These are phyloP conservation scores for Aspergillus kassunensis DNA, from an alignment of 495 filamentous ascomycete genomes.

Conservation along the genomic window DNA sequence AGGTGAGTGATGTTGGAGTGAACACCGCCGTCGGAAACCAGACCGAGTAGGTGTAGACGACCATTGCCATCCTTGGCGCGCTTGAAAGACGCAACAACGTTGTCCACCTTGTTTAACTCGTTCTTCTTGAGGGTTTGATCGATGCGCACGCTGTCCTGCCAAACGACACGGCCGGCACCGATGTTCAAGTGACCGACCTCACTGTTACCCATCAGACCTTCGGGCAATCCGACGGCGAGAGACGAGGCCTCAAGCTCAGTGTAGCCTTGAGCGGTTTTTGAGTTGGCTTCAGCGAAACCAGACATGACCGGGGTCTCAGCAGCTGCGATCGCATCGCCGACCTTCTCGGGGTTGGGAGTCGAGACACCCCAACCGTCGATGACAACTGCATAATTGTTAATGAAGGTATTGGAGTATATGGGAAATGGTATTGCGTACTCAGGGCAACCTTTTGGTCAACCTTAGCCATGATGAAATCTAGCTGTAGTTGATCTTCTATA, in stretches of 20 bases:
- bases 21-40: slow-evolving; percentile 93
- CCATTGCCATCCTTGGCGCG: slow-evolving; percentile 85
- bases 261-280: slow-evolving; percentile 70
- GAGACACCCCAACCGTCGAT: slow-evolving; percentile 98
- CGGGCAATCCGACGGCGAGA: slow-evolving; percentile 88
- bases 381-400: slow-evolving; percentile 60
- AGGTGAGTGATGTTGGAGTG: slow-evolving; percentile 94
- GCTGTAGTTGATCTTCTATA: slow-evolving; percentile 15
- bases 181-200: slow-evolving; percentile 99
- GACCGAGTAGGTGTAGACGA: slow-evolving; percentile 82
- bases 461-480: slow-evolving; percentile 56
- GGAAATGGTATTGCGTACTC: slow-evolving; percentile 54
- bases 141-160: slow-evolving; percentile 98
- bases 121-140: slow-evolving; percentile 91
- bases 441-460: slow-evolving; percentile 91
- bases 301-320: slow-evolving; percentile 93
- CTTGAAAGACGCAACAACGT: slow-evolving; percentile 71
- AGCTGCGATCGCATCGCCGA: slow-evolving; percentile 91
- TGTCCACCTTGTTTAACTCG: slow-evolving; percentile 72
- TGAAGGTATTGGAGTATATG: slow-evolving; percentile 12
- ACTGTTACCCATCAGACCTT: slow-evolving; percentile 97
- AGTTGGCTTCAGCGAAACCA: slow-evolving; percentile 57
- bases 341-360: slow-evolving; percentile 65
- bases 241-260: slow-evolving; percentile 93
- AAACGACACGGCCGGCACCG: slow-evolving; percentile 94